A percentile compares a stretch with the other conserved stretches of the same genome.
Evolutionary conservation across 257 asterid genomes (phyloP).

Genomic region (Sherardia arvensis): DNA sequence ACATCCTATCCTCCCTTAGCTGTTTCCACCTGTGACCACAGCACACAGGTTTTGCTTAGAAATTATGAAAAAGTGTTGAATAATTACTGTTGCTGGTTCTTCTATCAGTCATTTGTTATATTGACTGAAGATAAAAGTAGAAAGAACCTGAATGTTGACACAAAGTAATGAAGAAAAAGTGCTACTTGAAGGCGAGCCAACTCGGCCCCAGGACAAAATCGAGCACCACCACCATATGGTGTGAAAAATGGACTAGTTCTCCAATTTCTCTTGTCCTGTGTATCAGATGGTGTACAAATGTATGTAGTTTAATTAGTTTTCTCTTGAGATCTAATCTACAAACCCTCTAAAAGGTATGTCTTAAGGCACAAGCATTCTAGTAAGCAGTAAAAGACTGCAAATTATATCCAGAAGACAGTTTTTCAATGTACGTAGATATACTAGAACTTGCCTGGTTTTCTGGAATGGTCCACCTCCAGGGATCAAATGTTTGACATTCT

Average conservation of each 20-base stretch:
- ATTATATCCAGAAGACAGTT: background rate
- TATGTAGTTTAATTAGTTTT: background rate
- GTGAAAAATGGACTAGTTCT: constrained; percentile 61
- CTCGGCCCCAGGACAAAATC: constrained; percentile 97
- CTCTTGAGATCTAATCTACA: background rate
- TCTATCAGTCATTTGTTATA: background rate
- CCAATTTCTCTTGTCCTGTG: constrained; percentile 88
- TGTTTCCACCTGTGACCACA: constrained; percentile 67
- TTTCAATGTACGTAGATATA: background rate
- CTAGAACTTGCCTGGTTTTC: constrained; percentile 53
- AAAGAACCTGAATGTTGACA: constrained; percentile 54
- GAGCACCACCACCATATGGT: constrained; percentile 88
- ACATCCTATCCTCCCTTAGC: constrained; percentile 68
- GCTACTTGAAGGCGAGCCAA: constrained; percentile 90
- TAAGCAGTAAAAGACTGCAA: background rate
- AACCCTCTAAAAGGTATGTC: background rate
- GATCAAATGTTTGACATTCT: constrained; percentile 59
- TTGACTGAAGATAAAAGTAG: background rate
- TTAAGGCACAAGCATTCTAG: background rate
- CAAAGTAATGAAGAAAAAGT: constrained; percentile 65
- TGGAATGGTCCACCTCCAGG: constrained; percentile 92
- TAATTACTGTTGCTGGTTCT: background rate
- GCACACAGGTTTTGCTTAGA: background rate
- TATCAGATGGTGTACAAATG: background rate
- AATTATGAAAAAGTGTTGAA: background rate